Evolutionary conservation across 371 early-diverging fungal genomes (phyloP), one percentile per base, ranked within the genome.

Genomic region (Rhizopus stolonifer): DNA sequence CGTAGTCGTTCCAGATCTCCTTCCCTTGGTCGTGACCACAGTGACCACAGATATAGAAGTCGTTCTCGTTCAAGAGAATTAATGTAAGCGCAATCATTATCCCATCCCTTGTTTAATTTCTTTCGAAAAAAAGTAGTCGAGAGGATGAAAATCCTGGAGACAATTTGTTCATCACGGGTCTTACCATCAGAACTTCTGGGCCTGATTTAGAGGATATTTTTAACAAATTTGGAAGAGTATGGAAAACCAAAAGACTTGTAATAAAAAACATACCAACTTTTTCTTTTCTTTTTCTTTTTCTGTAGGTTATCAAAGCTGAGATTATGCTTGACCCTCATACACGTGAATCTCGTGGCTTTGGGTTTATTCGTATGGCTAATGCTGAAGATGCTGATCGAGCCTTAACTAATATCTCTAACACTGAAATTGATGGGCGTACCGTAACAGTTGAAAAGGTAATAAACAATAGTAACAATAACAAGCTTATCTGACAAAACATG

Each of bases 241-340:
- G 23, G n/a, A n/a, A n/a, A n/a, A n/a, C n/a, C n/a, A n/a, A n/a
- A n/a, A n/a, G n/a, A n/a, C n/a, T n/a, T n/a, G n/a, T n/a, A n/a
- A n/a, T n/a, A n/a, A n/a, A n/a, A n/a, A n/a, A n/a, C n/a, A n/a
- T n/a, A n/a, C n/a, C n/a, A n/a, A n/a, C n/a, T n/a, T n/a, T n/a
- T 14, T n/a, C n/a, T 29, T 29, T 29, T 29, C 10, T 29, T 29
- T 29, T 29, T 29, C 31, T 23, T 26, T 5, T 18, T 24, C 24
- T 17, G 5, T 34, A 87, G 88, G 79, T 88, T 32, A 68, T 69
- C 44, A 91, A 87, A 58, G 84, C 84, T 47, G 80, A 84, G 56
- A 80, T 89, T 36, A 85, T 91, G 86, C 78, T 72, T 61, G 90
- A 92, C 54, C 91, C 93, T 18, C 91, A 91, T 65, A 83, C 85